Conservation (phyloP, 139 green algal species). For the Chlorella vulgaris region DNA sequence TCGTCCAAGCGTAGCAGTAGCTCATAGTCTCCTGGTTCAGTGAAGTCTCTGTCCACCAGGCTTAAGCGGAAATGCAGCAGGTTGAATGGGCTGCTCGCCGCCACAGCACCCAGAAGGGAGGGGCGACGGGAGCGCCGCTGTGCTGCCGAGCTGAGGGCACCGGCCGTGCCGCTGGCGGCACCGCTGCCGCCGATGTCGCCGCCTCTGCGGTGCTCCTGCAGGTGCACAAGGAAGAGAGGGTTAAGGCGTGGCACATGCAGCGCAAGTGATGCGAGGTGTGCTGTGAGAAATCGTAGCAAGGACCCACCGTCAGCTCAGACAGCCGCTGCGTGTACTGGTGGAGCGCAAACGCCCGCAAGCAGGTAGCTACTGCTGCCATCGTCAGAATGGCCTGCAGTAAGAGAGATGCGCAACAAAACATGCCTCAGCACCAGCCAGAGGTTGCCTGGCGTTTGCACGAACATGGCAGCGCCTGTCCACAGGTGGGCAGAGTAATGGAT, state of each 20-base stretch:
- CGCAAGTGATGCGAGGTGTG: too few relatives aligned
- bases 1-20: slow-evolving; percentile 21
- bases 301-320: slow-evolving; percentile 24
- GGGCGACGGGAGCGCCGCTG: not conserved
- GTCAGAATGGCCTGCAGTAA: not conserved
- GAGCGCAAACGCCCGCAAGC: slow-evolving; percentile 17
- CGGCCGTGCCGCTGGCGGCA: not conserved
- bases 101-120: not conserved
- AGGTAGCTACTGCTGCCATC: slow-evolving; percentile 18
- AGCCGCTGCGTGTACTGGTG: slow-evolving; percentile 20
- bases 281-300: not conserved
- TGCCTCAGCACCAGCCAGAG: not conserved
- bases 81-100: not conserved
- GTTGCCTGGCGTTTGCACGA: not conserved
- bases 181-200: not conserved
- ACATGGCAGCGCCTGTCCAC: too few relatives aligned
- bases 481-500: too few relatives aligned
- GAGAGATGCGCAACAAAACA: not conserved
- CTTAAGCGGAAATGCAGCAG: slow-evolving; percentile 23
- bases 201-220: too few relatives aligned
- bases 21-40: slow-evolving; percentile 8
- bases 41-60: slow-evolving; percentile 27
- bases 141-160: not conserved
- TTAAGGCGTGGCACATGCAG: too few relatives aligned
- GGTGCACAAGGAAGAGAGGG: too few relatives aligned